Conservation (phyloP, 495 filamentous ascomycete genomes). For the Aspergillus sclerotiicarbonarius region DNA sequence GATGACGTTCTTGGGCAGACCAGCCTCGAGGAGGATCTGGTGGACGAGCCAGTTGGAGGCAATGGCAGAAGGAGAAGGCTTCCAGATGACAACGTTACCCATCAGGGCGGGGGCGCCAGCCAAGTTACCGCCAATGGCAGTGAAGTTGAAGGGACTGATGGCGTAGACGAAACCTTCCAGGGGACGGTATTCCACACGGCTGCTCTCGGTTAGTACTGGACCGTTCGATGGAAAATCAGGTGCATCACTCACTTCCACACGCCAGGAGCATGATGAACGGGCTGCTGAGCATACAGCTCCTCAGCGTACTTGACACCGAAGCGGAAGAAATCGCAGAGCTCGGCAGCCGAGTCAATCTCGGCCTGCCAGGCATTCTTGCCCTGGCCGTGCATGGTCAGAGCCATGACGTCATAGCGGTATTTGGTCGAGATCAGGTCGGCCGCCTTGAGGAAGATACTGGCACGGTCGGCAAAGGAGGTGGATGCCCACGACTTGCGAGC, state of each 20-base stretch:
- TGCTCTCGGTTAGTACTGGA: constrained; percentile 19
- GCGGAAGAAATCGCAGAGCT: constrained; percentile 85
- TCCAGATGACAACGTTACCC: constrained; percentile 87
- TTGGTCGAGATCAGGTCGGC: constrained; percentile 84
- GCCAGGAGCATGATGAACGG: constrained; percentile 68
- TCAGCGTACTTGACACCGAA: constrained; percentile 86
- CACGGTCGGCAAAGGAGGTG: constrained; percentile 81
- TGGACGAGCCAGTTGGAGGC: constrained; percentile 76
- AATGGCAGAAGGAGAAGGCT: constrained; percentile 75
- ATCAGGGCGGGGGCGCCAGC: constrained; percentile 72
- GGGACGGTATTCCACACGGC: constrained; percentile 74
- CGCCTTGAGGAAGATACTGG: constrained; percentile 92
- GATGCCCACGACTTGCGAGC: constrained; percentile 81
- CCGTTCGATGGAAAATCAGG: background rate
- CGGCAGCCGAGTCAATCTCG: constrained; percentile 92
- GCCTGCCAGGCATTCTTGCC: constrained; percentile 97
- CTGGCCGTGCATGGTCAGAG: constrained; percentile 88
- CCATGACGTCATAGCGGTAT: constrained; percentile 92
- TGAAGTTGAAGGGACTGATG: constrained; percentile 86
- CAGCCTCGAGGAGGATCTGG: constrained; percentile 79
- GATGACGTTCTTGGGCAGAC: constrained; percentile 74
- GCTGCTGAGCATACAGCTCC: constrained; percentile 83
- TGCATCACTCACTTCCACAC: constrained; percentile 64
- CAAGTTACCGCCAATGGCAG: constrained; percentile 80
- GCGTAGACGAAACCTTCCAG: constrained; percentile 88